phyloP scores from a whole-genome alignment of 1,284 basidiomycete species.

The Trametes polyzona region DNA sequence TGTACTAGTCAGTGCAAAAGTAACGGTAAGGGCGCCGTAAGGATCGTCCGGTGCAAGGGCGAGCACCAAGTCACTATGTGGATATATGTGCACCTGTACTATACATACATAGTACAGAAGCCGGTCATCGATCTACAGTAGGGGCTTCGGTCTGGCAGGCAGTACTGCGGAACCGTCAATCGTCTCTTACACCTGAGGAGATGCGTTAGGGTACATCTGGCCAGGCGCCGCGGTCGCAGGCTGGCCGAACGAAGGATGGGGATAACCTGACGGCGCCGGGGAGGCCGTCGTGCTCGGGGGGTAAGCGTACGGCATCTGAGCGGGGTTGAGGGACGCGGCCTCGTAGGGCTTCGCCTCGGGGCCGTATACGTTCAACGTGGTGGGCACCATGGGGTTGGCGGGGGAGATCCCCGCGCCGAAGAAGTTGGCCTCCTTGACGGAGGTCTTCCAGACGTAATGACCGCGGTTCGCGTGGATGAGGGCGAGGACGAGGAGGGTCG shows the following conservation, averaged over 20 bases:
- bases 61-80: no score
- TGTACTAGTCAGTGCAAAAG: no score
- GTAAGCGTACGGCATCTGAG: constrained; percentile 14
- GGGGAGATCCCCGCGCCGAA: constrained; percentile 9
- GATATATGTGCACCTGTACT: no score
- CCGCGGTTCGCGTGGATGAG: constrained; percentile 24
- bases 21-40: no score
- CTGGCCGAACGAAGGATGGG: background rate
- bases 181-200: constrained; percentile 9
- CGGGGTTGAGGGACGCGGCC: constrained; percentile 3
- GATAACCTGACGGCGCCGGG: constrained; percentile 6
- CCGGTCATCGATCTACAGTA: no score
- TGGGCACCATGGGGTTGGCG: background rate
- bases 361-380: background rate
- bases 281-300: constrained; percentile 9
- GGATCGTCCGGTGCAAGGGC: no score
- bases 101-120: no score
- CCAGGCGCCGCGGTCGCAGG: background rate
- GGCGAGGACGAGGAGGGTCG: constrained; percentile 18
- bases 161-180: background rate
- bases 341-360: constrained; percentile 17
- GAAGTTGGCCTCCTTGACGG: constrained; percentile 20
- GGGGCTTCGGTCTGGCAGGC: no score
- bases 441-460: constrained; percentile 20
- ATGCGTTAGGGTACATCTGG: background rate